These are phyloP conservation scores for Hymenoscyphus linearis DNA, from an alignment of 2,329 filamentous ascomycete species.

Conservation along the genomic window DNA sequence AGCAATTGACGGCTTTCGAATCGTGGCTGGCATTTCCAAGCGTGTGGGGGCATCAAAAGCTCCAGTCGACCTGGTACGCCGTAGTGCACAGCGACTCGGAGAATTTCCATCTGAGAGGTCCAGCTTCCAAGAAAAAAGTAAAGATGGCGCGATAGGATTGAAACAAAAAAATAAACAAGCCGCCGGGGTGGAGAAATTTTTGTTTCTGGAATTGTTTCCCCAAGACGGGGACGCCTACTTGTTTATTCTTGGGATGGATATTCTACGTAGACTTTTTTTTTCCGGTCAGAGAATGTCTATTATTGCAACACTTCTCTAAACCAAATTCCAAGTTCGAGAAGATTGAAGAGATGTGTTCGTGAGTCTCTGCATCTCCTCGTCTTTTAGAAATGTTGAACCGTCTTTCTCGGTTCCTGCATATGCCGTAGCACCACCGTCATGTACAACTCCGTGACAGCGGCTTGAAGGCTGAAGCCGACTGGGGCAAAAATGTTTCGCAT, in stretches of 20 bases:
- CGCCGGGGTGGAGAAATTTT: background rate
- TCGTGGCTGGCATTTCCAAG: background rate
- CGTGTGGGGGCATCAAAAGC: background rate
- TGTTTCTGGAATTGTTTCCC: background rate
- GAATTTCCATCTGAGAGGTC: background rate
- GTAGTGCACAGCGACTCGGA: background rate
- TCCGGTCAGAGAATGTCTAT: background rate
- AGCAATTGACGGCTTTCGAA: background rate
- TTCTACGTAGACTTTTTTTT: no score
- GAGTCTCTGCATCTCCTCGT: background rate
- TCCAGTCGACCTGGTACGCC: no score
- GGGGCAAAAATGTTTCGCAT: conserved; percentile 1
- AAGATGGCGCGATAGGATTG: background rate
- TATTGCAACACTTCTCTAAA: background rate
- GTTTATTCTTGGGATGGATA: no score
- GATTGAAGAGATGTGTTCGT: background rate
- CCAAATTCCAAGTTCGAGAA: background rate
- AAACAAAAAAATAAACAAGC: background rate
- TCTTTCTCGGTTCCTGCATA: conserved; percentile 1
- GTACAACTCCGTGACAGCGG: background rate
- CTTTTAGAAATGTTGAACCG: background rate
- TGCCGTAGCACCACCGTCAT: background rate
- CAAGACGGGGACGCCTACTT: no score
- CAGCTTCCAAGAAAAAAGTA: background rate
- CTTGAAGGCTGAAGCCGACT: background rate